Base-by-base conservation (phyloP, 1,139 yeast genomes). In the Nakaseomyces nivariensis region DNA sequence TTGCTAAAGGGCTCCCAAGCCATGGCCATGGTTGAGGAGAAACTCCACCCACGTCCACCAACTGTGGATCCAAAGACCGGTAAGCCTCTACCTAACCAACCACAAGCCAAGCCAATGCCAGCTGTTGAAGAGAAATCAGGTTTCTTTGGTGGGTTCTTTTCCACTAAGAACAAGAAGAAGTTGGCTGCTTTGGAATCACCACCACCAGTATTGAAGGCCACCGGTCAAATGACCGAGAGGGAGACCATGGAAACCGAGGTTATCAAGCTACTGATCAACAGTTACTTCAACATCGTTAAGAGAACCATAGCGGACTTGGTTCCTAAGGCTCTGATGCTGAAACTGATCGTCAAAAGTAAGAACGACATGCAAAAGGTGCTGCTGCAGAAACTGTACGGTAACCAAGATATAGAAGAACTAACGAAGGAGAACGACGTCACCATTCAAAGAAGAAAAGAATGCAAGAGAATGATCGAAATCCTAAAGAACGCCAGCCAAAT, bases 191-290 rank as follows among this genome's bases (percentile, higher is more conserved):
- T 92, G 95, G 98, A 92, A 68, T 90, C 96, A 1, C 98, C 98
- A 47, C 98, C 98, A 43, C 81, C 95, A 38, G 90, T 89, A 11
- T 79, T 92, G 66, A 85, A 92, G 68, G 98, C 98, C 5, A 82
- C 95, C 26, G 97, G 97, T 43, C 82, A 86, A 52, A 83, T 92
- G 87, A 80, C 95, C 26, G 98, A 92, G 67, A 82, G 97, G 60
- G 98, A 92, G 71, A 81, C 90, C 36, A 85, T 87, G 81, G 98
- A 92, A 70, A 92, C 97, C 0, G 98, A 92, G 64, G 97, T 92
- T 41, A 92, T 92, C 66, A 92, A 92, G 73, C 76, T 92, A 58
- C 77, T 92, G 64, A 92, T 92, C 59, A 80, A 84, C 49, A 88
- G 97, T 32, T 92, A 92, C 70, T 92, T 82, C 72, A 81, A 80